Base-by-base conservation (phyloP, 371 early-diverging fungal species). In the Dichotomocladium elegans region DNA sequence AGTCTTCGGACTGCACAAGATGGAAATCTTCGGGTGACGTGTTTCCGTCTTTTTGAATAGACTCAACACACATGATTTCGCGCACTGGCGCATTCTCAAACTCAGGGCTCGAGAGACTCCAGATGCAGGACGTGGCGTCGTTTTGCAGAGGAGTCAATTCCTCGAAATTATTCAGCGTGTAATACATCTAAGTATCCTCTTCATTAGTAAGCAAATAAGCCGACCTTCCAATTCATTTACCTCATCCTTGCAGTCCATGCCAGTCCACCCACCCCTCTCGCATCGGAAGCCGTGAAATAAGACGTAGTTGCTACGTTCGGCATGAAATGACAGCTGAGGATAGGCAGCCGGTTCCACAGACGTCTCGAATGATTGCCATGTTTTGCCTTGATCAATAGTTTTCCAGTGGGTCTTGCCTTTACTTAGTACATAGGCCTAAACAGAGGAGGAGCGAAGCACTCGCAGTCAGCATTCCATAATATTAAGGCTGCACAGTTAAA, bases 21-120 rank as follows among this genome's bases (percentile, higher is more conserved):
- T 64, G 67, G 17, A 81, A 52, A 19, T 80, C 70, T 4, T 76
- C 73, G 8, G 79, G 63, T 3, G 35, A 34, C 12, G n/a, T 17
- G 17, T 2, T 3, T n/a, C 73, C 62, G 27, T 55, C 33, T 33
- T 72, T 67, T 35, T 61, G 58, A 5, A 79, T 66, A 57, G 72
- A 72, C 61, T 86, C 82, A n/a, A 84, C 67, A 62, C 91, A 91
- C 64, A 87, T 82, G 43, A 90, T 72, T 53, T 79, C 67, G 29
- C 81, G 68, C 1, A 60, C 71, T 2, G 85, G 80, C 0, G 77
- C 80, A 33, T 66, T 79, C 35, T 75, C 62, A 52, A 83, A 82
- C 3, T 67, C 47, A 2, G 58, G 33, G 22, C 77, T 82, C 1
- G 85, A 82, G 2, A 68, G 48, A 19, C 80, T 85, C 88, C 89